Evolutionary conservation across 129 eudicot genomes (phyloP).

Genomic region (Silybum marianum): DNA sequence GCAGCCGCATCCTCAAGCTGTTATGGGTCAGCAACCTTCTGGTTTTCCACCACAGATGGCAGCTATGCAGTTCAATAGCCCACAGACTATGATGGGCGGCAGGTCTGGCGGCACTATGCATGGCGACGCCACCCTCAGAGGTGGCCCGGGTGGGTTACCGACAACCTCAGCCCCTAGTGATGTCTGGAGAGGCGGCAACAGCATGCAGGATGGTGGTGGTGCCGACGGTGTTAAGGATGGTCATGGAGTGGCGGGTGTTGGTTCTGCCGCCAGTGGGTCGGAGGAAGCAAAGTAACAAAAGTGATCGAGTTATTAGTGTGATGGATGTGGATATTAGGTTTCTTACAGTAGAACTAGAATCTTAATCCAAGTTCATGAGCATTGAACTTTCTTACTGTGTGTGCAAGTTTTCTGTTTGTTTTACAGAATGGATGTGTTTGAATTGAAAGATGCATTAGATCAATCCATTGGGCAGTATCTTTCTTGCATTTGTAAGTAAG

Average conservation of each 20-base stretch:
- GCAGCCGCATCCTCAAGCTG: slow-evolving; percentile 48
- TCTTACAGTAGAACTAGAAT: slow-evolving; percentile 44
- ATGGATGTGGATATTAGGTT: slow-evolving; percentile 46
- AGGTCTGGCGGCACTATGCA: slow-evolving; percentile 41
- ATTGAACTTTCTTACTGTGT: slow-evolving; percentile 15
- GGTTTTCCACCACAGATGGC: slow-evolving; percentile 59
- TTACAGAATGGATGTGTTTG: slow-evolving; percentile 17
- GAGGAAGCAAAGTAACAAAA: slow-evolving; percentile 53
- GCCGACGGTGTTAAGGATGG: slow-evolving; percentile 50
- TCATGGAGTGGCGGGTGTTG: slow-evolving; percentile 39
- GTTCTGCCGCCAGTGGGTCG: slow-evolving; percentile 39
- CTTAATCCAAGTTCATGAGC: slow-evolving; percentile 32
- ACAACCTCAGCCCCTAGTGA: slow-evolving; percentile 43
- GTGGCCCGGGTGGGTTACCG: slow-evolving; percentile 38
- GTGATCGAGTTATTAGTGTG: background rate
- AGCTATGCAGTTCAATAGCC: slow-evolving; percentile 49
- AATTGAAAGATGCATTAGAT: slow-evolving; percentile 1
- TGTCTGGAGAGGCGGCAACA: slow-evolving; percentile 38
- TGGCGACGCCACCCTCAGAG: slow-evolving; percentile 33
- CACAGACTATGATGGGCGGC: slow-evolving; percentile 47
- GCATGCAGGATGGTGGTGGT: slow-evolving; percentile 47
- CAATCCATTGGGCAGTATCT: background rate
- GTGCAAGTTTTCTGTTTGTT: slow-evolving; percentile 13
- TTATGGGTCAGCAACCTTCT: slow-evolving; percentile 70
- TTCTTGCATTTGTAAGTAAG: background rate